Conservation (phyloP, 306 rosid species). For the Begonia loranthoides region DNA sequence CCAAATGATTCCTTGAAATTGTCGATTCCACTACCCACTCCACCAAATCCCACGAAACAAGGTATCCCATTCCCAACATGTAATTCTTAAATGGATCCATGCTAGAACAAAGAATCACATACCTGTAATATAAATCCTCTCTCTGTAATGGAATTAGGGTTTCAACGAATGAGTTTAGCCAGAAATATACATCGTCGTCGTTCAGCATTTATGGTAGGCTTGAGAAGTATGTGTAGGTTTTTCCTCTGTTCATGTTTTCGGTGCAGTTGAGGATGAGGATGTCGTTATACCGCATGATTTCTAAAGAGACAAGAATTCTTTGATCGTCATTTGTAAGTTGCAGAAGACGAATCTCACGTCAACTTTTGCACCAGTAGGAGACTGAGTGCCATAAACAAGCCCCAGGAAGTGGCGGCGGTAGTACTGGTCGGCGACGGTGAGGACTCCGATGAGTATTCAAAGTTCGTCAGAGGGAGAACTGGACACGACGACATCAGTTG, state of each 20-base stretch:
- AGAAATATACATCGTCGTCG: conserved; percentile 55
- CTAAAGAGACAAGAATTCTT: conserved; percentile 43
- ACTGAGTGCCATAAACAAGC: conserved; percentile 66
- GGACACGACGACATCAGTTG: neutral
- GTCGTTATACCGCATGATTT: conserved; percentile 73
- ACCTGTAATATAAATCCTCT: conserved; percentile 82
- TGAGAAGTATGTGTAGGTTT: conserved; percentile 68
- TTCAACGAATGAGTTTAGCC: conserved; percentile 46
- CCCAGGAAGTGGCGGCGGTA: conserved; percentile 89
- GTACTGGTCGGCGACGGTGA: conserved; percentile 90
- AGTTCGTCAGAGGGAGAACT: conserved; percentile 19
- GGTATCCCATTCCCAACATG: conserved; percentile 97
- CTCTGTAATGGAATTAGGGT: conserved; percentile 50
- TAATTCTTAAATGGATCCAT: conserved; percentile 80
- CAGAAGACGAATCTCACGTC: conserved; percentile 87
- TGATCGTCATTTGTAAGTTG: conserved; percentile 89
- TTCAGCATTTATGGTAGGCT: conserved; percentile 54
- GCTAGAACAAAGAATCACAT: conserved; percentile 83
- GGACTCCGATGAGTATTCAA: conserved; percentile 65
- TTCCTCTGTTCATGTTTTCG: conserved; percentile 92
- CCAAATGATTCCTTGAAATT: conserved; percentile 54
- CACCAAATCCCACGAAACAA: conserved; percentile 84
- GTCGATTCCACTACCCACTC: conserved; percentile 74
- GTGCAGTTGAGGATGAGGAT: conserved; percentile 76
- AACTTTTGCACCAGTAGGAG: conserved; percentile 27